These are phyloP conservation scores for Rhizoclosmatium sp. DNA, from an alignment of 192 early-diverging fungal genomes.

Conservation along the genomic window DNA sequence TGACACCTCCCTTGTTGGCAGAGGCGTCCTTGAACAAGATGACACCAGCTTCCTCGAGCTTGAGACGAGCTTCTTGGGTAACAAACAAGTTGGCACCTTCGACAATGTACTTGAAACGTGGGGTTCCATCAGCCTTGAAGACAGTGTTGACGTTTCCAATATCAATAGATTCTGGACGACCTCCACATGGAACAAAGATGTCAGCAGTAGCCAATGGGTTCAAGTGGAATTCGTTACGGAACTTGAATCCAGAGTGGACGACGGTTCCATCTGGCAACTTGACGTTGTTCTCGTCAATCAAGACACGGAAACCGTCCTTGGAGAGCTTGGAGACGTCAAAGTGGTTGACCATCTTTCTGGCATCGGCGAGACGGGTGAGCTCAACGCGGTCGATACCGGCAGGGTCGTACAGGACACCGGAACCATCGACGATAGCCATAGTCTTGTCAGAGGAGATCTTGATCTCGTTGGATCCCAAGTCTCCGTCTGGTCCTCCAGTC, in stretches of 20 bases:
- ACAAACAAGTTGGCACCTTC: constrained; percentile 99
- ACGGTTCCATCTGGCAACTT: constrained; percentile 86
- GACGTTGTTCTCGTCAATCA: constrained; percentile 91
- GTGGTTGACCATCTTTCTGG: constrained; percentile 85
- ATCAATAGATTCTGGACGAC: constrained; percentile 96
- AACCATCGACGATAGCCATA: constrained; percentile 92
- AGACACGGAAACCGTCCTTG: constrained; percentile 87
- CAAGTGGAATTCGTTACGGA: constrained; percentile 98
- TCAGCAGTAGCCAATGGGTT: constrained; percentile 79
- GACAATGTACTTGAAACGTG: constrained; percentile 98
- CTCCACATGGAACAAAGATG: constrained; percentile 98
- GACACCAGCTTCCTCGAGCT: constrained; percentile 91
- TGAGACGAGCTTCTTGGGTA: constrained; percentile 96
- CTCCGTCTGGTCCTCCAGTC: constrained; percentile 98
- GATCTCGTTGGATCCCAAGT: constrained; percentile 98
- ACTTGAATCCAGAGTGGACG: constrained; percentile 87
- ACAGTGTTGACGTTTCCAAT: constrained; percentile 84
- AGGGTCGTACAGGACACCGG: constrained; percentile 93
- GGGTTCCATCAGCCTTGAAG: constrained; percentile 79
- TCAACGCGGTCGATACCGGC: constrained; percentile 90
- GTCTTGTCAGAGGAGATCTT: constrained; percentile 98
- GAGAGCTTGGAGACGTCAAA: constrained; percentile 86
- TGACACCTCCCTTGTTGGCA: constrained; percentile 99
- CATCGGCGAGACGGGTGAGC: constrained; percentile 80
- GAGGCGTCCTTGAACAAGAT: constrained; percentile 98